These are phyloP conservation scores for Chaetomiaceae sp. DNA, from an alignment of 2,329 filamentous ascomycete genomes.

Conservation along the genomic window DNA sequence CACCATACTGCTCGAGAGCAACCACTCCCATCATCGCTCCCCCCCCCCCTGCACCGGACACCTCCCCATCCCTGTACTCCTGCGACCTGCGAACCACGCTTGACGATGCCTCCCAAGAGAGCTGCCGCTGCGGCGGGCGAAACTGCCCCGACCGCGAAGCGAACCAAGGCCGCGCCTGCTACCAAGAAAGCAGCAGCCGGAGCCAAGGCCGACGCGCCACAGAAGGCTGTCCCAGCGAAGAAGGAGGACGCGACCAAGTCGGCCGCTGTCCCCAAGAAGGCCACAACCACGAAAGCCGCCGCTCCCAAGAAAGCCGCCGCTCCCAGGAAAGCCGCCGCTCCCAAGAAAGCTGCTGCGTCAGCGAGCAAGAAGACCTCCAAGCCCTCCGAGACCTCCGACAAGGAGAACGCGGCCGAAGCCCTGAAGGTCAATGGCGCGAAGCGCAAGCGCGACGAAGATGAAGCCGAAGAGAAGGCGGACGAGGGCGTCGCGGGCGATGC, in stretches of 20 bases:
- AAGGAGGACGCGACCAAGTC: slow-evolving; percentile 15
- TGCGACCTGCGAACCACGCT: neutral
- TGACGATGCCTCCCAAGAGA: slow-evolving; percentile 22
- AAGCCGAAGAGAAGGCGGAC: slow-evolving; percentile 19
- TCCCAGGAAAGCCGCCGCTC: slow-evolving; percentile 9
- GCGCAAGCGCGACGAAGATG: slow-evolving; percentile 24
- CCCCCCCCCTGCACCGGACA: slow-evolving; percentile 4
- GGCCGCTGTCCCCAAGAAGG: slow-evolving; percentile 1
- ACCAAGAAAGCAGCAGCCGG: slow-evolving; percentile 2
- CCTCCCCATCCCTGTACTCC: neutral
- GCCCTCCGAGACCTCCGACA: slow-evolving; percentile 18
- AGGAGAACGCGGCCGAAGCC: slow-evolving; percentile 23
- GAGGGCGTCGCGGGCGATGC: slow-evolving; percentile 17
- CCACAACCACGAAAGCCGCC: slow-evolving; percentile 11
- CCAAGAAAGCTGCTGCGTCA: slow-evolving; percentile 12
- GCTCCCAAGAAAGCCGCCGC: slow-evolving; percentile 8
- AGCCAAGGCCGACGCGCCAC: slow-evolving; percentile 13
- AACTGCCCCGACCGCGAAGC: slow-evolving; percentile 9
- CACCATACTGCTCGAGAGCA: neutral
- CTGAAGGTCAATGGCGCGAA: slow-evolving; percentile 24
- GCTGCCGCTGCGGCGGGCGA: slow-evolving; percentile 12
- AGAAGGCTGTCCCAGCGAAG: slow-evolving; percentile 14
- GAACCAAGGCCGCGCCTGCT: slow-evolving; percentile 13
- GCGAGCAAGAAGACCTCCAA: slow-evolving; percentile 18
- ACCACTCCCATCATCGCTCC: too few species aligned